Evolutionary conservation across 805 yeast genomes (phyloP), one percentile per base, ranked within the genome.

Genomic region (Ogataea naganishii): DNA sequence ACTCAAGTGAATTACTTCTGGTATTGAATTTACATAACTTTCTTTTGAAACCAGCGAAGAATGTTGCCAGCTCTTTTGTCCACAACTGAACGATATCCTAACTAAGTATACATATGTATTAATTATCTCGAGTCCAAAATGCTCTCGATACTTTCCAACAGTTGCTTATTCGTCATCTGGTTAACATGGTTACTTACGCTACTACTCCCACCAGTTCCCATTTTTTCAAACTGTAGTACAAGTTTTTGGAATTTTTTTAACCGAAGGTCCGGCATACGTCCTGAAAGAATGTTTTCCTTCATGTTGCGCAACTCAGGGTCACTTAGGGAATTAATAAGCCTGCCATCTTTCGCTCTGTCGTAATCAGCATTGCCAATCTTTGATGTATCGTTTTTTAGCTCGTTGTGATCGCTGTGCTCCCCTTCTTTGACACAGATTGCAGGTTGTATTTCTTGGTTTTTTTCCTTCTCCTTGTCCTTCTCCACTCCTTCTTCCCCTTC

Each of bases 151-250:
- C 31, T 22, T 16, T 21, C 23, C 6, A 15, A 7, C 7, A 28
- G 11, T 22, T 28, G 31, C 10, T 4, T 5, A 11, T 28, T 22
- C 9, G 12, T 28, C 20, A 28, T 3, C 7, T 21, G 13, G 11
- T 13, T 11, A 5, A 28, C 8, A 18, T 28, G 11, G 12, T 10
- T 4, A 20, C 13, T 10, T 27, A 19, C 16, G 15, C 30, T 8
- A 11, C 6, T 5, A 7, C 6, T 6, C n/a, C 16, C 16, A 5
- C n/a, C 9, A 10, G 13, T 7, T 14, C 13, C 16, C 8, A 11
- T 5, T 9, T 20, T 27, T 14, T 27, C 30, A 14, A 27, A 27
- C 12, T 20, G 10, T 3, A 24, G 14, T 15, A 27, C 21, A 9
- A 27, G 12, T 9, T 8, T 14, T n/a, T 13, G 6, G 5, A 27